phyloP scores from a whole-genome alignment of 2,329 filamentous ascomycete genomes.

The Beauveria rudraprayagi region DNA sequence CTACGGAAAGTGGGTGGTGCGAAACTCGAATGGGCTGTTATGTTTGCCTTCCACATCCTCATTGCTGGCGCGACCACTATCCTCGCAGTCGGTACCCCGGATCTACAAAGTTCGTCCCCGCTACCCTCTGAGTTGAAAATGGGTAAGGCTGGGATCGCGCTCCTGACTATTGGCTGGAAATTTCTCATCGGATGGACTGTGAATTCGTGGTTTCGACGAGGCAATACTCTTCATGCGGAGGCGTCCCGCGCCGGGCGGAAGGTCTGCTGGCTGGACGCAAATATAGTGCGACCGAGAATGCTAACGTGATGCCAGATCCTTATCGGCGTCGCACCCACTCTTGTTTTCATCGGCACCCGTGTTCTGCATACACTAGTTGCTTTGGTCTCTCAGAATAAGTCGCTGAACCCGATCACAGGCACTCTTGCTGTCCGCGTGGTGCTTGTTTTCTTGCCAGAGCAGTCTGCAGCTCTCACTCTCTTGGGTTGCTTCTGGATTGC shows the following conservation, averaged over 20 bases:
- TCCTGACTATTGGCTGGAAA: neutral
- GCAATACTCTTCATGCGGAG: neutral
- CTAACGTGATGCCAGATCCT: neutral
- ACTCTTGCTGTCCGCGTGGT: neutral
- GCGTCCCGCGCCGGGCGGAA: neutral
- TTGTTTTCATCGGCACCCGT: constrained; percentile 7
- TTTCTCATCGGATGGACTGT: neutral
- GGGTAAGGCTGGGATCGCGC: constrained; percentile 6
- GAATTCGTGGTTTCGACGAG: neutral
- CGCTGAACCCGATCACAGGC: neutral
- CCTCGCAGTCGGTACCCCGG: constrained; percentile 5
- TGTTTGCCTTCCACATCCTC: neutral
- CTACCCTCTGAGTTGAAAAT: neutral
- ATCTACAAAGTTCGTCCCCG: neutral
- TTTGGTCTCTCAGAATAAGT: constrained; percentile 2
- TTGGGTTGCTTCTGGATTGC: neutral
- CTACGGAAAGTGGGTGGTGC: neutral
- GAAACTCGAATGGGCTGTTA: constrained; percentile 7
- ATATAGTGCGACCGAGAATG: neutral
- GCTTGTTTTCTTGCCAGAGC: constrained; percentile 1
- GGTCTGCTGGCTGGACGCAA: neutral
- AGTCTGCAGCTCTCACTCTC: neutral
- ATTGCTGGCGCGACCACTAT: constrained; percentile 7
- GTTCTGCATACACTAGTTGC: constrained; percentile 7
- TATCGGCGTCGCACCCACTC: neutral